Conservation (phyloP, 305 asterid genomes). For the Fraxinus sp. region DNA sequence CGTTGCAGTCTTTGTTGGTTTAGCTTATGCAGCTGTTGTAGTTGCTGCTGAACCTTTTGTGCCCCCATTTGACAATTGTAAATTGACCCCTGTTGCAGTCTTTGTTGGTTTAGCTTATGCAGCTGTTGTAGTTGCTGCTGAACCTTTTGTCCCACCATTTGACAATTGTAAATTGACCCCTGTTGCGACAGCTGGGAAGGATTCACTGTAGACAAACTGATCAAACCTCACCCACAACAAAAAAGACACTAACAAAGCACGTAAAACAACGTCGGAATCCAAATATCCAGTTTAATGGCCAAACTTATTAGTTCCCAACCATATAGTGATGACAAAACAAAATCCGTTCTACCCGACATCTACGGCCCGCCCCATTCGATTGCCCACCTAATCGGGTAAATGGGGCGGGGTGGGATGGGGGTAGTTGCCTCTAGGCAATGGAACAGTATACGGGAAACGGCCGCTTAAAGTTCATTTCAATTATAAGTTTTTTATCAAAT, state of each 20-base stretch:
- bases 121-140: too few species aligned
- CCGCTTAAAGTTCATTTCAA: too few species aligned
- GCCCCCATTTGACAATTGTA: not conserved
- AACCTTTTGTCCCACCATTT: too few species aligned
- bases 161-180: not conserved
- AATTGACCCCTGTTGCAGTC: not conserved
- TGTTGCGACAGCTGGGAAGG: not conserved
- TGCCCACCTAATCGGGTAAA: too few species aligned
- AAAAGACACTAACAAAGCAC: constrained; percentile 5
- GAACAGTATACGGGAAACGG: too few species aligned
- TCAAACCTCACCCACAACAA: not conserved
- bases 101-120: too few species aligned
- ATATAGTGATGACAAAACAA: too few species aligned
- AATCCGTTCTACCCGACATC: too few species aligned
- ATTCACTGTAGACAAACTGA: not conserved
- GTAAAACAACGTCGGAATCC: not conserved
- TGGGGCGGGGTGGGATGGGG: too few species aligned
- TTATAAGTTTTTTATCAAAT: too few species aligned
- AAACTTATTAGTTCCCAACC: not conserved
- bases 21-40: not conserved
- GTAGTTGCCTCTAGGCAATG: too few species aligned
- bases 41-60: not conserved
- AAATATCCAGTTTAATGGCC: not conserved
- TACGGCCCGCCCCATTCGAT: too few species aligned
- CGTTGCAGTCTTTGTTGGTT: not conserved